A percentile compares a stretch with the other conserved stretches of the same genome.
These are phyloP conservation scores for Fusarium falciforme DNA, from an alignment of 2,329 filamentous ascomycete species.

Conservation along the genomic window DNA sequence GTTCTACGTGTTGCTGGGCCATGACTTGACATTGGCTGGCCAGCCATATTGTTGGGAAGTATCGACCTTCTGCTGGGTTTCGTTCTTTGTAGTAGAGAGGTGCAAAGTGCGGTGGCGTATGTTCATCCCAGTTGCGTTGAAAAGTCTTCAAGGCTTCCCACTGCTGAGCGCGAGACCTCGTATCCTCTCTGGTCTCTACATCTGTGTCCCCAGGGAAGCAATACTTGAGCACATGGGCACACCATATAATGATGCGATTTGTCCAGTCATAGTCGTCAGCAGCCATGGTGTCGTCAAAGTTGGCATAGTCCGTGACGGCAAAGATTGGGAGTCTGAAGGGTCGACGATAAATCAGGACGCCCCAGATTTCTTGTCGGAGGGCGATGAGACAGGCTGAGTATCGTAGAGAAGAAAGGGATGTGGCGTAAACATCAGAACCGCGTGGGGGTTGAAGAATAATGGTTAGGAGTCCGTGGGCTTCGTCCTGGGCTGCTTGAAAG, in stretches of 20 bases:
- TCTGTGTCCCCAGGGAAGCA: slow-evolving; percentile 8
- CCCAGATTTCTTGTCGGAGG: slow-evolving; percentile 28
- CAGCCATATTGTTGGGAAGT: slow-evolving; percentile 20
- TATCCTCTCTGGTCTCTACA: neutral
- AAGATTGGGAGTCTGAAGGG: slow-evolving; percentile 25
- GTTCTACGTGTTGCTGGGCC: slow-evolving; percentile 24
- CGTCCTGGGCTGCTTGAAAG: slow-evolving; percentile 20
- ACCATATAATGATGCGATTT: slow-evolving; percentile 23
- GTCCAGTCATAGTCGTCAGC: slow-evolving; percentile 30
- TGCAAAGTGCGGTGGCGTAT: slow-evolving; percentile 7
- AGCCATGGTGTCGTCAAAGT: slow-evolving; percentile 4
- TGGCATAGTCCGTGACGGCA: slow-evolving; percentile 13
- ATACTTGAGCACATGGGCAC: slow-evolving; percentile 23
- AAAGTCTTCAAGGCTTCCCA: slow-evolving; percentile 18
- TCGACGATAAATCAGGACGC: slow-evolving; percentile 21
- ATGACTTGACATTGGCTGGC: slow-evolving; percentile 26
- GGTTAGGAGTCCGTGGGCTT: slow-evolving; percentile 3
- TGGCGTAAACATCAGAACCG: slow-evolving; percentile 14
- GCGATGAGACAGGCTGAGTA: slow-evolving; percentile 26
- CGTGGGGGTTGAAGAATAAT: slow-evolving; percentile 20
- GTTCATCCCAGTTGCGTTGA: slow-evolving; percentile 20
- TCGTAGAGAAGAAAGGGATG: slow-evolving; percentile 18
- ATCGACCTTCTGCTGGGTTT: slow-evolving; percentile 2
- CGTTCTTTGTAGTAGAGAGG: slow-evolving; percentile 21
- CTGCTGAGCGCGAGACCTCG: slow-evolving; percentile 1